Evolutionary conservation across 306 rosid genomes (phyloP), one percentile per base, ranked within the genome.

Genomic region (Sphenostylis stenocarpa): DNA sequence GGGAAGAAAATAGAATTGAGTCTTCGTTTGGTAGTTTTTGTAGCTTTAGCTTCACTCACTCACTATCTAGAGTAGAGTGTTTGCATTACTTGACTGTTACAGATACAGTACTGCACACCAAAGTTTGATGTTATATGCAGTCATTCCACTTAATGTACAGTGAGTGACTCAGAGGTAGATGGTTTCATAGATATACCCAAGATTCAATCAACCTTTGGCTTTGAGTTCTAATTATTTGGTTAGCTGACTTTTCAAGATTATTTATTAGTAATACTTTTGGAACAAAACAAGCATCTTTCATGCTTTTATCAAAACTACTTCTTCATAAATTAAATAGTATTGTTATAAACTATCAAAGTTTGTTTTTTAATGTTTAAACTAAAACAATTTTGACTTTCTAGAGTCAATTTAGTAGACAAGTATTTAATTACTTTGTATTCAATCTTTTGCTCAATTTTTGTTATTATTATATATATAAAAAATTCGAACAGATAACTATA

Each of bases 1-100:
- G 15, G 10, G 47, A 41, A 41, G 47, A 5, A 12, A 31, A 28
- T 16, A 49, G 75, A 77, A 73, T 47, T 13, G 28, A 55, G 16
- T 24, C n/a, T 41, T 58, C 67, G 39, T 67, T 43, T 41, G 44
- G 12, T 41, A 23, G 36, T 43, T 51, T 60, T 6, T 38, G 80
- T 51, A 49, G 56, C 80, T 76, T 76, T 33, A 64, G 52, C 52
- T 76, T 75, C 71, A 72, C 77, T 55, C 56, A 39, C 52, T 66
- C 51, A 38, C 70, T 39, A 36, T 39, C 28, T 17, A 7, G 48
- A 26, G 16, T 6, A 7, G 56, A 16, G 69, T 21, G 23, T 65
- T 33, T 56, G 73, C 63, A 52, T 38, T 71, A 8, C 21, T 53
- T 53, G 36, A 67, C 57, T 67, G 53, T 73, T 67, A 45, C 73